Evolutionary conservation across 768 basidiomycete genomes (phyloP).

Genomic region (Trametes gibbosa): DNA sequence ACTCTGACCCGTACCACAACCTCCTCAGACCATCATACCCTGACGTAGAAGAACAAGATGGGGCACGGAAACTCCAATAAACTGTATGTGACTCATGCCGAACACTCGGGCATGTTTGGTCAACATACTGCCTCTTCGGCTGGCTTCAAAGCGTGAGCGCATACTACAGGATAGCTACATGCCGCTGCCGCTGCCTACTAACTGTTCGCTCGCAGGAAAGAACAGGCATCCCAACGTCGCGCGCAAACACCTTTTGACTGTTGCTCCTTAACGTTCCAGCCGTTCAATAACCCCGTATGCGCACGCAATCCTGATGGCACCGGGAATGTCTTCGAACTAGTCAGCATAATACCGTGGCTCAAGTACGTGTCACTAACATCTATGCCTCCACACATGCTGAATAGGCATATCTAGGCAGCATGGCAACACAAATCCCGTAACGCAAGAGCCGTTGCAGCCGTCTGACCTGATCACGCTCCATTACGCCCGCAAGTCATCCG

Average conservation of each 20-base stretch:
- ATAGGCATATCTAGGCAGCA: constrained; percentile 57
- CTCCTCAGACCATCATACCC: background rate
- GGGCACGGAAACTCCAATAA: constrained; percentile 88
- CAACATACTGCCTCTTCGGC: constrained; percentile 74
- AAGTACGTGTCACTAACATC: constrained; percentile 51
- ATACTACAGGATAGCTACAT: too few relatives aligned
- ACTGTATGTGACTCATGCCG: constrained; percentile 86
- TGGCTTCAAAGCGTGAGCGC: constrained; percentile 65
- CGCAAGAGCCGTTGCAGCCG: constrained; percentile 66
- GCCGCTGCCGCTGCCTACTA: background rate
- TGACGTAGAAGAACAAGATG: constrained; percentile 41
- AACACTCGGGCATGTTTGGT: constrained; percentile 78
- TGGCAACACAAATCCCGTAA: constrained; percentile 75
- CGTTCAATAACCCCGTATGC: constrained; percentile 85
- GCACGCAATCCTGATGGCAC: constrained; percentile 80
- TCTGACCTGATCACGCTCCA: constrained; percentile 76
- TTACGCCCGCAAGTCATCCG: constrained; percentile 80
- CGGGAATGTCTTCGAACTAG: constrained; percentile 80
- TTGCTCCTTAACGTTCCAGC: constrained; percentile 88
- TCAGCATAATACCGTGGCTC: constrained; percentile 93
- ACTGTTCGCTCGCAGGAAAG: constrained; percentile 45
- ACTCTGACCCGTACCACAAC: background rate
- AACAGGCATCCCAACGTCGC: constrained; percentile 62
- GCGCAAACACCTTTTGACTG: constrained; percentile 81
- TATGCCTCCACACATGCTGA: background rate